Conservation (phyloP, 2,329 filamentous ascomycete species). For the Fusarium illudens region DNA sequence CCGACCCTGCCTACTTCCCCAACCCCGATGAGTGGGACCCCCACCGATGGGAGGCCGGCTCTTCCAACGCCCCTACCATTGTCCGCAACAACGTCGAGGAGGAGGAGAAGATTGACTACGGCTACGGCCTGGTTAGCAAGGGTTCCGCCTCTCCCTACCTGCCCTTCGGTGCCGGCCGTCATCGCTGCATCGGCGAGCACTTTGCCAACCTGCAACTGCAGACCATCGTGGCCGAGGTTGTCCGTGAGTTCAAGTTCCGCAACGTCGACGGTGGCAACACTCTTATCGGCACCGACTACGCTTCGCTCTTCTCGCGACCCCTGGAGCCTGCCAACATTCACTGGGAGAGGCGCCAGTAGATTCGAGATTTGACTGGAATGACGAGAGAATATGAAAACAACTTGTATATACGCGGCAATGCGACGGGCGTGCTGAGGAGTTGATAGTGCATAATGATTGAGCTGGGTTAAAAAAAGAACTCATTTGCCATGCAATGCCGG, state of each 20-base stretch:
- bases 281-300: conserved; percentile 74
- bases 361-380: conserved; percentile 8
- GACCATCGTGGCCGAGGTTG: conserved; percentile 80
- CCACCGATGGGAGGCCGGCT: conserved; percentile 83
- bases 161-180: conserved; percentile 90
- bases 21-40: conserved; percentile 87
- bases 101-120: conserved; percentile 88
- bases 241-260: conserved; percentile 81
- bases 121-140: conserved; percentile 92
- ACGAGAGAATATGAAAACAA: conserved; percentile 26
- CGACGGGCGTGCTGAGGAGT: conserved; percentile 38
- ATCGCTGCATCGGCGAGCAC: conserved; percentile 95
- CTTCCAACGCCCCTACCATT: conserved; percentile 61
- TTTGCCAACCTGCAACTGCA: conserved; percentile 94
- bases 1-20: conserved; percentile 79
- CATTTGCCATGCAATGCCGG: conserved; percentile 32
- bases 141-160: conserved; percentile 89
- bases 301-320: conserved; percentile 77
- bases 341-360: conserved; percentile 74
- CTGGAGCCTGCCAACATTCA: conserved; percentile 74
- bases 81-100: conserved; percentile 63
- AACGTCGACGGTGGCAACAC: conserved; percentile 76
- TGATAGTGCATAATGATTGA: conserved; percentile 40
- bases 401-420: conserved; percentile 43
- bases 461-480: conserved; percentile 36